Conservation (phyloP, 768 basidiomycete species). For the Lyophyllum decastes region DNA sequence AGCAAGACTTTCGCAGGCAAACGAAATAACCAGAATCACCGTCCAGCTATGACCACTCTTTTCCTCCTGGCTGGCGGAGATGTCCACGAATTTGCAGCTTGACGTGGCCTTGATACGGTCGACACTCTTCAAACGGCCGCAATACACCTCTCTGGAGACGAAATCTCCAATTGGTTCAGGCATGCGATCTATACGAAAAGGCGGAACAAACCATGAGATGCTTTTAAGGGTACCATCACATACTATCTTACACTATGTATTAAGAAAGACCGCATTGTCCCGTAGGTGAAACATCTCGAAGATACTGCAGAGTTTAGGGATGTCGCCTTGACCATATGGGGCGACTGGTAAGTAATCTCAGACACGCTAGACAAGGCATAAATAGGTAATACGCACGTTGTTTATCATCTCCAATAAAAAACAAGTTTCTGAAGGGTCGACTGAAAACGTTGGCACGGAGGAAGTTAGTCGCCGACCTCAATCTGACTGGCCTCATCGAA, state of each 20-base stretch:
- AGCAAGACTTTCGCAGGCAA: not conserved
- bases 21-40: slow-evolving; percentile 23
- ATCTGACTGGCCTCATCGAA: slow-evolving; percentile 62
- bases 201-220: not conserved
- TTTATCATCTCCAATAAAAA: slow-evolving; percentile 57
- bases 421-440: slow-evolving; percentile 40
- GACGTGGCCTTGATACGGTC: slow-evolving; percentile 36
- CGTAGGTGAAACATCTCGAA: slow-evolving; percentile 60
- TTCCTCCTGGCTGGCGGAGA: slow-evolving; percentile 31
- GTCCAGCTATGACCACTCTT: slow-evolving; percentile 35
- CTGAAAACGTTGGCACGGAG: slow-evolving; percentile 35
- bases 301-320: slow-evolving; percentile 52
- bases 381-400: slow-evolving; percentile 40
- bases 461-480: slow-evolving; percentile 47
- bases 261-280: slow-evolving; percentile 43
- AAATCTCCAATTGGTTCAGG: slow-evolving; percentile 62
- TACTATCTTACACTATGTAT: slow-evolving; percentile 63
- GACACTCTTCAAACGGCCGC: slow-evolving; percentile 44
- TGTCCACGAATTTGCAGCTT: slow-evolving; percentile 64
- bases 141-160: slow-evolving; percentile 62
- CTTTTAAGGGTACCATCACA: not conserved
- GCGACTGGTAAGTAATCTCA: slow-evolving; percentile 49
- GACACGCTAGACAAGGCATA: not conserved
- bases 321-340: slow-evolving; percentile 60
- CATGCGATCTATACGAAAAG: slow-evolving; percentile 52